phyloP scores from a whole-genome alignment of 2,329 filamentous ascomycete genomes.

The Shiraia sp. region DNA sequence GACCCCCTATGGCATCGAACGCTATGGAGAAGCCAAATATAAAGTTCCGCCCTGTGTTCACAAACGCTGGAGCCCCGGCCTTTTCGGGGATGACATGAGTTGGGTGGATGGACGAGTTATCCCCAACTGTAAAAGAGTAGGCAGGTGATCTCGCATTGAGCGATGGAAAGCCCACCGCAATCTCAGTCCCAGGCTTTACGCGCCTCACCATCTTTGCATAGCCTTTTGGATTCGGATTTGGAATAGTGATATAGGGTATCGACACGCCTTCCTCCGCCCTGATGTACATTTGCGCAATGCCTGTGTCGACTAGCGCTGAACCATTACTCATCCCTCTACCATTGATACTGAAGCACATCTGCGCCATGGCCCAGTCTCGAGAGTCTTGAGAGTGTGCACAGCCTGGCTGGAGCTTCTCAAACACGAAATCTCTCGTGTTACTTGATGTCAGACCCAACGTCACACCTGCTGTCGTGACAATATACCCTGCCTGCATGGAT shows the following conservation, averaged over 20 bases:
- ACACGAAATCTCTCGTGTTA: slow-evolving; percentile 26
- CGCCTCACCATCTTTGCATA: slow-evolving; percentile 31
- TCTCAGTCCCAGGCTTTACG: slow-evolving; percentile 33
- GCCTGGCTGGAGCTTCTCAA: slow-evolving; percentile 29
- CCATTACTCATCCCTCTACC: slow-evolving; percentile 26
- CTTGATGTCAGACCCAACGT: slow-evolving; percentile 33
- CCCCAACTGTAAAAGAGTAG: slow-evolving; percentile 36
- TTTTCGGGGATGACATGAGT: slow-evolving; percentile 32
- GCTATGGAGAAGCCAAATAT: slow-evolving; percentile 38
- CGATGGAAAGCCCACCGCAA: slow-evolving; percentile 30
- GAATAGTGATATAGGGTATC: slow-evolving; percentile 34
- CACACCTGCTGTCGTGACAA: slow-evolving; percentile 34
- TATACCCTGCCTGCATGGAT: slow-evolving; percentile 29
- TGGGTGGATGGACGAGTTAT: slow-evolving; percentile 27
- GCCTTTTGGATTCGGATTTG: slow-evolving; percentile 35
- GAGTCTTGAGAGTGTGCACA: slow-evolving; percentile 30
- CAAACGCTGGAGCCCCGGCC: slow-evolving; percentile 25
- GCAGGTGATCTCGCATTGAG: slow-evolving; percentile 16
- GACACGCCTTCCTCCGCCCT: slow-evolving; percentile 28
- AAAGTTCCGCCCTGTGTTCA: slow-evolving; percentile 43
- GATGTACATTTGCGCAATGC: slow-evolving; percentile 42
- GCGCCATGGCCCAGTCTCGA: slow-evolving; percentile 41
- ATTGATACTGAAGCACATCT: slow-evolving; percentile 36
- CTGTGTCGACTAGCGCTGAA: slow-evolving; percentile 37
- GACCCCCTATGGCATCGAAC: slow-evolving; percentile 38